These are phyloP conservation scores for Lentinula aciculospora DNA, from an alignment of 768 basidiomycete genomes.

Conservation along the genomic window DNA sequence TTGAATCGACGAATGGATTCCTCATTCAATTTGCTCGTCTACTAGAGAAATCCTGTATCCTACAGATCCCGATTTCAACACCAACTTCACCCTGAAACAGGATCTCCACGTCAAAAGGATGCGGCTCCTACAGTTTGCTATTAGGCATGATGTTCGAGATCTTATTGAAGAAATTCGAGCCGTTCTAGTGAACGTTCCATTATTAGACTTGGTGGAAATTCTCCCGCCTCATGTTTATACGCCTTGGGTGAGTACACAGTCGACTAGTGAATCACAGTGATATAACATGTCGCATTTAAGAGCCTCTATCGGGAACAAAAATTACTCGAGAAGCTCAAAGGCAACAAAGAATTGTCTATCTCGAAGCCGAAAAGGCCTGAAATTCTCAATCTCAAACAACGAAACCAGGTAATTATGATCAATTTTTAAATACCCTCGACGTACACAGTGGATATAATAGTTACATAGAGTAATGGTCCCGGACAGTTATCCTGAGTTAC, in stretches of 20 bases:
- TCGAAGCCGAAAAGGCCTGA: background rate
- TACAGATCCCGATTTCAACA: background rate
- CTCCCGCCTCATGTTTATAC: background rate
- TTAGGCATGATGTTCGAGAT: background rate
- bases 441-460: too few relatives aligned
- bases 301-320: background rate
- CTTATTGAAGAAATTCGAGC: background rate
- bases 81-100: background rate
- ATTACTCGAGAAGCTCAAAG: background rate
- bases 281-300: background rate
- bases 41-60: background rate
- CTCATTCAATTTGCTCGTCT: background rate
- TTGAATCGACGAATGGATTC: background rate
- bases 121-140: background rate
- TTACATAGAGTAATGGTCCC: too few relatives aligned
- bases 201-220: background rate
- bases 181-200: background rate
- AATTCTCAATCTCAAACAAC: background rate
- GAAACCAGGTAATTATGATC: background rate
- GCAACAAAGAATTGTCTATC: background rate
- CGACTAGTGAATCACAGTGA: background rate
- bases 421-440: background rate
- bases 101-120: background rate
- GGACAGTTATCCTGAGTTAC: too few relatives aligned
- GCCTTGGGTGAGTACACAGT: background rate